Percentiles rank a stretch among this genome's conserved stretches.
phyloP scores from a whole-genome alignment of 257 asterid genomes.

The Voacanga thouarsii region DNA sequence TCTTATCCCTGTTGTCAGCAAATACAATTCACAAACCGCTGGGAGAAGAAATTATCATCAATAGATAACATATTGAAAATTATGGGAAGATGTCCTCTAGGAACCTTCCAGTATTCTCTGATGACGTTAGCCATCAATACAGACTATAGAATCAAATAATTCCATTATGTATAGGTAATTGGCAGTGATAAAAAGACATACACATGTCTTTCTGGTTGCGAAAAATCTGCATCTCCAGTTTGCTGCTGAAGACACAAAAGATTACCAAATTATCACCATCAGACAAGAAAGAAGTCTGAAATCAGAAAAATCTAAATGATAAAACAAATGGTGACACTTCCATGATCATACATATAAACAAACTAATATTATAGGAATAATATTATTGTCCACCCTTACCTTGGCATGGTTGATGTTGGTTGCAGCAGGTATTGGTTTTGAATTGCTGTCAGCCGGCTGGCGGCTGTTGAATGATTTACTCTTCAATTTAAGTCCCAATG shows the following conservation, averaged over 20 bases:
- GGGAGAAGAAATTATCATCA: conserved; percentile 5
- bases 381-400: conserved; percentile 14
- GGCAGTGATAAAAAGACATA: conserved; percentile 13
- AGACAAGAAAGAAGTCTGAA: neutral
- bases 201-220: conserved; percentile 29
- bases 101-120: neutral
- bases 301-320: conserved; percentile 8
- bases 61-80: neutral
- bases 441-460: conserved; percentile 22
- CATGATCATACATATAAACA: neutral
- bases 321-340: neutral
- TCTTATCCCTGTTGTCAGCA: conserved; percentile 32
- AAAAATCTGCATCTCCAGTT: conserved; percentile 25
- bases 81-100: conserved; percentile 5
- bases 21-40: conserved; percentile 17
- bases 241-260: conserved; percentile 31
- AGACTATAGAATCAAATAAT: neutral
- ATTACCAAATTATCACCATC: conserved; percentile 14
- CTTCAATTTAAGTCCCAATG: conserved; percentile 23
- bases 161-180: neutral
- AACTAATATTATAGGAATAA: neutral
- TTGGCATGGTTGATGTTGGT: conserved; percentile 20
- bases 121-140: neutral
- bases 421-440: conserved; percentile 20
- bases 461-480: conserved; percentile 30